Evolutionary conservation across 2,329 filamentous ascomycete species (phyloP).

Genomic region (Sporothrix sp.): DNA sequence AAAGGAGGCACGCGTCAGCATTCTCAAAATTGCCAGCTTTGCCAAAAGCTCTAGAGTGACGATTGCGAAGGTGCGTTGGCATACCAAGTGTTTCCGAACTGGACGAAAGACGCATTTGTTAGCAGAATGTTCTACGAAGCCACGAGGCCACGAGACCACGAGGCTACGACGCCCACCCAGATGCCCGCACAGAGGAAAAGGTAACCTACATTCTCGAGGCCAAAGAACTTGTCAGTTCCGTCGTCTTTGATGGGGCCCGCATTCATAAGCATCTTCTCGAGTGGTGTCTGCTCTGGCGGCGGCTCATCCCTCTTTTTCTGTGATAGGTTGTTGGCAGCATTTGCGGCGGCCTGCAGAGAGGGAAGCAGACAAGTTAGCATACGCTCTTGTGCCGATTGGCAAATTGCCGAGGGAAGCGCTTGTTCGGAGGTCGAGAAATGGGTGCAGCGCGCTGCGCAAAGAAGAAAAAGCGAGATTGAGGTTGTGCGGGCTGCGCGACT

Average conservation of each 20-base stretch:
- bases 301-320: conserved; percentile 42
- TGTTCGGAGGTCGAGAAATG: not conserved
- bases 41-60: no score
- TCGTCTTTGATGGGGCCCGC: conserved; percentile 73
- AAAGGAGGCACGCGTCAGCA: not conserved
- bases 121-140: conserved; percentile 21
- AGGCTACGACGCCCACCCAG: no score
- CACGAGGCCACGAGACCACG: no score
- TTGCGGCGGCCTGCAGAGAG: conserved; percentile 32
- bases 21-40: no score
- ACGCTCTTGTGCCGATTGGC: not conserved
- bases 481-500: conserved; percentile 27
- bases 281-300: conserved; percentile 49
- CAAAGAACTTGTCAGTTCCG: conserved; percentile 96
- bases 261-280: conserved; percentile 69
- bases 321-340: conserved; percentile 31
- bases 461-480: no score
- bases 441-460: not conserved
- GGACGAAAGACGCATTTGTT: conserved; percentile 23
- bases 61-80: no score
- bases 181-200: conserved; percentile 9
- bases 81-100: conserved; percentile 99
- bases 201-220: conserved; percentile 83
- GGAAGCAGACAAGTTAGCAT: not conserved
- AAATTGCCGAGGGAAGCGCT: not conserved